Evolutionary conservation across 2,329 filamentous ascomycete genomes (phyloP).

Genomic region (Tympanopsis confertula): DNA sequence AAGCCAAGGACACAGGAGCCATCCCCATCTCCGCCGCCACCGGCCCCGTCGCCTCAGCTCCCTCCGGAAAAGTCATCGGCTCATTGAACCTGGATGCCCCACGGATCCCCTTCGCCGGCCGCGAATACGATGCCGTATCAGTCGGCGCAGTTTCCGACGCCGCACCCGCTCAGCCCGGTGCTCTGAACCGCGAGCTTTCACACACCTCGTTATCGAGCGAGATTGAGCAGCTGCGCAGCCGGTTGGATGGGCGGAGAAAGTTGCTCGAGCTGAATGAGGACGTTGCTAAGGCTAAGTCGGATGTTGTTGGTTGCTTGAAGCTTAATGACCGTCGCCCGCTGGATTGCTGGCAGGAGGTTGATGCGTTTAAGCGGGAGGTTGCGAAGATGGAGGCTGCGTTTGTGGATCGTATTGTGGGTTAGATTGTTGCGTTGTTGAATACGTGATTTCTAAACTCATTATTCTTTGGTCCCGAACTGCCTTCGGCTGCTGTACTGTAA

Average conservation of each 20-base stretch:
- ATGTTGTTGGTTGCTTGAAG: constrained; percentile 70
- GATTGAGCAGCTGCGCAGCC: constrained; percentile 42
- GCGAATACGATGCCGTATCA: constrained; percentile 10
- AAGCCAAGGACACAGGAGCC: constrained; percentile 3
- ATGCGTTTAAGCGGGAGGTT: constrained; percentile 82
- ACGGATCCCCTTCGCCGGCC: constrained; percentile 5
- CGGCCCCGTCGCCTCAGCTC: constrained; percentile 17
- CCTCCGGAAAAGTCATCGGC: constrained; percentile 9
- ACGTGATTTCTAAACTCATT: too few relatives aligned
- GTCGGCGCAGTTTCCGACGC: constrained; percentile 9
- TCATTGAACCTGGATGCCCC: neutral
- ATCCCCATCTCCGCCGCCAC: constrained; percentile 21
- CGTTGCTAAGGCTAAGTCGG: constrained; percentile 64
- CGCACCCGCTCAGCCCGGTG: constrained; percentile 17
- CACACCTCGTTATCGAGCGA: constrained; percentile 44
- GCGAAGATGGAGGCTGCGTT: constrained; percentile 74
- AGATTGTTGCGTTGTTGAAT: too few relatives aligned
- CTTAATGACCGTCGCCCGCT: constrained; percentile 77
- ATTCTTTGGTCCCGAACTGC: too few relatives aligned
- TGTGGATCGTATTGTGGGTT: constrained; percentile 41
- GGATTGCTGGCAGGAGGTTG: constrained; percentile 90
- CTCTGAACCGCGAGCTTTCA: constrained; percentile 15
- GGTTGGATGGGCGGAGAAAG: constrained; percentile 51
- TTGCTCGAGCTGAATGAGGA: constrained; percentile 57
- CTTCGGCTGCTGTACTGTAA: too few relatives aligned